phyloP scores from a whole-genome alignment of 139 green algal genomes.

The Picocystis salinarum region DNA sequence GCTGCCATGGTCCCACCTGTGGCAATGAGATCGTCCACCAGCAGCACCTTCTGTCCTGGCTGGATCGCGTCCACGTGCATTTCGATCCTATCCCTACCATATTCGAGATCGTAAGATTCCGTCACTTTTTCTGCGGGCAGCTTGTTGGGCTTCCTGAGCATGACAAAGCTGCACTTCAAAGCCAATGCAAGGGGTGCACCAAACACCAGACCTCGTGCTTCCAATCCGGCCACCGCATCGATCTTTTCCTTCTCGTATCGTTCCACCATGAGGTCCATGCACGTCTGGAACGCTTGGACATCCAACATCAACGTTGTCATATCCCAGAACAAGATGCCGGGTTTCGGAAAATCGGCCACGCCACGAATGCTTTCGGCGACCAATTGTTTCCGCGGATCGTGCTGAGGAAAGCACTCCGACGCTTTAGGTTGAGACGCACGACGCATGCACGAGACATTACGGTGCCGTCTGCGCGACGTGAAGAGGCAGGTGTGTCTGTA shows the following conservation, averaged over 20 bases:
- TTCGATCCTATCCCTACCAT: slow-evolving; percentile 86
- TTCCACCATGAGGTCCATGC: slow-evolving; percentile 61
- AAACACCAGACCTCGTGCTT: slow-evolving; percentile 95
- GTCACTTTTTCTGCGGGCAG: no score
- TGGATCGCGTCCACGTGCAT: slow-evolving; percentile 80
- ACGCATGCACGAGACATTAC: no score
- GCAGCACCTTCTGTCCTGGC: slow-evolving; percentile 59
- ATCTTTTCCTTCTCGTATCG: slow-evolving; percentile 52
- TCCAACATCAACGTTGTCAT: slow-evolving; percentile 77
- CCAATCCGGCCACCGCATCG: slow-evolving; percentile 78
- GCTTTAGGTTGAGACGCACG: no score
- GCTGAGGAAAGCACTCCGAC: no score
- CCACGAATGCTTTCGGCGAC: no score
- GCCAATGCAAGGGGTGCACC: slow-evolving; percentile 77
- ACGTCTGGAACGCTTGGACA: slow-evolving; percentile 46
- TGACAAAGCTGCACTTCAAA: slow-evolving; percentile 70
- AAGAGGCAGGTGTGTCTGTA: no score
- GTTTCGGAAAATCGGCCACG: slow-evolving; percentile 63
- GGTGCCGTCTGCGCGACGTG: no score
- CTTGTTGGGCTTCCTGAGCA: slow-evolving; percentile 89
- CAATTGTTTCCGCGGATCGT: no score
- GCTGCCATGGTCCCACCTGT: slow-evolving; percentile 86
- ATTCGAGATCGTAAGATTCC: no score
- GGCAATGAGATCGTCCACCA: slow-evolving; percentile 94
- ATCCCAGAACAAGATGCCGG: slow-evolving; percentile 84